Base-by-base conservation (phyloP, 108 stramenopile species). In the Pseudonitzschia pungens region DNA sequence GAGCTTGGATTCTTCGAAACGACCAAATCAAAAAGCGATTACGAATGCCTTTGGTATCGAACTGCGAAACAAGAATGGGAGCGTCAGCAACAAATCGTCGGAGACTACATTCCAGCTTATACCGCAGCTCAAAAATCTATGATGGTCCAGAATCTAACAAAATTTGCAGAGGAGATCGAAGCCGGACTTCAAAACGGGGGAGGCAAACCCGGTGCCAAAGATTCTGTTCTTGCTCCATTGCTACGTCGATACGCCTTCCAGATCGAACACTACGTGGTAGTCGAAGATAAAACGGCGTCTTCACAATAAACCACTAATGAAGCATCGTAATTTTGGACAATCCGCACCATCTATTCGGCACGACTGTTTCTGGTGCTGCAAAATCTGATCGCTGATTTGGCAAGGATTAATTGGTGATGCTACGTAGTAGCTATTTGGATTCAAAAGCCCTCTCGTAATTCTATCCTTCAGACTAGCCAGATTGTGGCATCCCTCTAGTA, bases 11-110 rank as follows among this genome's bases (percentile, higher is more conserved):
- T 40, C 29, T 85, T 83, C 62, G 75, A 81, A 52, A 79, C 83
- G 7, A 59, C 78, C 26, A 68, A 81, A 18, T 43, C 70, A 6
- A 40, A 74, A 51, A 67, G 70, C 40, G 64, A 76, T 43, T 43
- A 84, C 20, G 77, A 79, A 56, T 89, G 86, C 60, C 77, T 85
- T 48, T 89, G 84, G 86, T 74, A 66, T 45, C 73, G 73, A 51
- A 50, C 71, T 0, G 59, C 65, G 2, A 27, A 21, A 8, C 48
- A 67, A 15, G 84, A 86, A 59, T 72, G 78, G 40, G 60, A 59
- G 64, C 80, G 77, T 60, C 72, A 69, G 27, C 44, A 71, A 40
- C 63, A 70, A 32, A 65, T 83, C 21, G 1, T 57, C 0, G 67
- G 59, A 14, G 70, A 84, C 32, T 89, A 86, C 51, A 56, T 68